Evolutionary conservation across 1,139 yeast genomes (phyloP), one percentile per base, ranked within the genome.

Genomic region (Magnusiomyces magnusii): DNA sequence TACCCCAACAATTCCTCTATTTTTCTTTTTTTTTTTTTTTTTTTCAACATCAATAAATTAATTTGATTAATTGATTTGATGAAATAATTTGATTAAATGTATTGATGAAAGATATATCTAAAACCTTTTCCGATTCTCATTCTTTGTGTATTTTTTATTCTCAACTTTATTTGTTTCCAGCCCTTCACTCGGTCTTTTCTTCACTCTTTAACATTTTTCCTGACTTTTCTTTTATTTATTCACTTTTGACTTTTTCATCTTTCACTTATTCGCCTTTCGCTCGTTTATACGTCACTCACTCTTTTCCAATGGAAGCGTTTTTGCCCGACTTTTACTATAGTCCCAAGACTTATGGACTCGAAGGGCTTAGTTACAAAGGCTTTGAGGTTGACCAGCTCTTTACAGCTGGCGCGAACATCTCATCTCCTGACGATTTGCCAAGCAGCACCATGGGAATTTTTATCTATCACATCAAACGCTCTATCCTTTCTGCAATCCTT

Each of bases 371-470:
- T 23, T 60, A 61, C 54, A 63, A 62, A 50, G 69, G 70, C 10
- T 67, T 69, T 47, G 62, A 65, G 41, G 59, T 67, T 9, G 70
- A 68, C 42, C 36, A 61, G 27, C 59, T 69, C 51, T 60, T 68
- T 41, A 60, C 67, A 0, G 65, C 72, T 1, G 72, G 72, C 2
- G 60, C 70, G 1, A 69, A 67, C 49, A 57, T 60, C n/a, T 17
- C 41, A 2, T 25, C 47, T 1, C 41, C 55, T 1, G 57, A 61
- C 23, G 60, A 56, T 39, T 51, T 65, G 39, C 63, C 65, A n/a
- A 53, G n/a, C 28, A 60, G 56, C 27, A 66, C 71, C 15, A 61
- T 60, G 61, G 60, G 60, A 9, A 55, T 68, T 50, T 61, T 68
- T 51, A 57, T 58, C 57, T 68, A 67, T 57, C 68, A 67, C 41